Conservation (phyloP, 2,329 filamentous ascomycete species). For the Calonectria pauciramosa region DNA sequence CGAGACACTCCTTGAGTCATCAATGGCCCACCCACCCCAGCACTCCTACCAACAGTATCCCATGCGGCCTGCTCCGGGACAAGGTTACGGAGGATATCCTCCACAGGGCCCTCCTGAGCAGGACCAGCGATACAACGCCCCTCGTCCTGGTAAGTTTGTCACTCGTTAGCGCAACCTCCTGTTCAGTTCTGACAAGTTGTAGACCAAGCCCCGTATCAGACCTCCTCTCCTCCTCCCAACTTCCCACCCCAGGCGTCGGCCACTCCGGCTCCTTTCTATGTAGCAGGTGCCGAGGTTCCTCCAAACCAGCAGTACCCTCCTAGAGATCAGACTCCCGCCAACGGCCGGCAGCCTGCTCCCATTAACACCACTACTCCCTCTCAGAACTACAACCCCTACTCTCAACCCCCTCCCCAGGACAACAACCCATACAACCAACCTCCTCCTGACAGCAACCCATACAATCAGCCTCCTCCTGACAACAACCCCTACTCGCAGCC, state of each 20-base stretch:
- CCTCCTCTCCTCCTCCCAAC: slow-evolving; percentile 65
- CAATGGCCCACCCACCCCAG: slow-evolving; percentile 94
- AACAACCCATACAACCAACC: slow-evolving; percentile 60
- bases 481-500: slow-evolving; percentile 60
- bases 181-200: slow-evolving; percentile 31
- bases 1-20: slow-evolving; percentile 93
- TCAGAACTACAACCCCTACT: slow-evolving; percentile 57
- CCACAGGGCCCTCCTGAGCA: slow-evolving; percentile 62
- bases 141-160: slow-evolving; percentile 59
- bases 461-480: slow-evolving; percentile 58
- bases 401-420: slow-evolving; percentile 54
- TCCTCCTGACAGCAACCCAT: slow-evolving; percentile 54
- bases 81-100: slow-evolving; percentile 61
- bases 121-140: slow-evolving; percentile 78
- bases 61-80: slow-evolving; percentile 65
- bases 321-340: slow-evolving; percentile 64
- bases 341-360: slow-evolving; percentile 63
- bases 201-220: slow-evolving; percentile 62
- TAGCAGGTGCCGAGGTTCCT: slow-evolving; percentile 70
- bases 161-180: neutral
- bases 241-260: slow-evolving; percentile 67
- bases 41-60: slow-evolving; percentile 80
- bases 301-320: slow-evolving; percentile 65
- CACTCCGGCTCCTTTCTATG: slow-evolving; percentile 74
- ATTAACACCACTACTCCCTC: slow-evolving; percentile 67